Base-by-base conservation (phyloP, 139 green algal genomes). In the Desmodesmus armatus region DNA sequence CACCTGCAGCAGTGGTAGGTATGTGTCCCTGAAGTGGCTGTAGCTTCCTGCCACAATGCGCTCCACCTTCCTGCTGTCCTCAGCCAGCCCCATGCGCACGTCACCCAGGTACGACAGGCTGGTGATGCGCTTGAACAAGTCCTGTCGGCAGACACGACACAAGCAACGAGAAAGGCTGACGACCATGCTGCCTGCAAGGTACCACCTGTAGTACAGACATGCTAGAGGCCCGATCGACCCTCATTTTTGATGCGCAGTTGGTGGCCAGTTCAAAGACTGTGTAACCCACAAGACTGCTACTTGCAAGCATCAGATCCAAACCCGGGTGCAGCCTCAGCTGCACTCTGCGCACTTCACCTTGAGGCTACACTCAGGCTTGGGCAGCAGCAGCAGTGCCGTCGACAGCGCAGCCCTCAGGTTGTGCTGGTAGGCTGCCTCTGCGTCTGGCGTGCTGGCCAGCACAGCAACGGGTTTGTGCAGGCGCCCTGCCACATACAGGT, bases 101-200 rank as follows among this genome's bases (percentile, higher is more conserved):
- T 99, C 96, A 0, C 96, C 96, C 17, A 78, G 71, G 87, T 98
- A 98, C 35, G 92, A 97, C 37, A 98, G 87, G 27, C 85, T 89
- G 47, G 91, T 94, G 0, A 98, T 86, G 17, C 82, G 78, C n/a
- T 67, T 53, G 35, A 94, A 89, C 74, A 98, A 80, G 23, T 97
- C 91, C 91, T 93, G 89, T 0, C 71, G 4, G 27, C 25, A 7
- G 41, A n/a, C n/a, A n/a, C 62, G n/a, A 76, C 43, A 63, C 47
- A 29, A 78, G 6, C 7, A 39, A 63, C 41, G 44, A 9, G 29
- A 51, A 29, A 75, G 58, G 58, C 25, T 70, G 44, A 78, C 58
- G 88, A 60, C 31, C 78, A 62, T 72, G 29, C 3, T 82, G 29
- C 41, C 53, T 41, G 82, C 29, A 13, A 78, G 9, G 49, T 21